phyloP scores from a whole-genome alignment of 495 filamentous ascomycete species.

The Penicillium fimorum region DNA sequence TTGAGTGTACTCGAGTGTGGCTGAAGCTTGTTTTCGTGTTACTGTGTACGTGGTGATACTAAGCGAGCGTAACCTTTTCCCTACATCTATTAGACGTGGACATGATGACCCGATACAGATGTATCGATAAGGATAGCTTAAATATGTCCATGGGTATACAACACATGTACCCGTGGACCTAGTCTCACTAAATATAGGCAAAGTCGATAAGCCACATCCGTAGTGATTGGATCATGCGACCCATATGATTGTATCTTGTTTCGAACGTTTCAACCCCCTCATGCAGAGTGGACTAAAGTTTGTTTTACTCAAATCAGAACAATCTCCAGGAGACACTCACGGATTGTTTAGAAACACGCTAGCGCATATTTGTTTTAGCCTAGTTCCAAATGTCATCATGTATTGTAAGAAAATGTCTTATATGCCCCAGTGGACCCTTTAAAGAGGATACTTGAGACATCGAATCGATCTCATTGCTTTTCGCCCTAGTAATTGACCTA shows the following conservation, averaged over 20 bases:
- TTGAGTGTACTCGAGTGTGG: neutral
- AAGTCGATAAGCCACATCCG: neutral
- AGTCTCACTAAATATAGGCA: slow-evolving; percentile 3
- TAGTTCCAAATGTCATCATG: neutral
- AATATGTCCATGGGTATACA: neutral
- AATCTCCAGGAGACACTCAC: neutral
- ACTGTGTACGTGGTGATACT: neutral
- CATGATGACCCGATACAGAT: neutral
- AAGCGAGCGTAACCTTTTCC: neutral
- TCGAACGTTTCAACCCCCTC: neutral
- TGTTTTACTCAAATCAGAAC: neutral
- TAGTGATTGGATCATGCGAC: neutral
- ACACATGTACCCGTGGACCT: neutral
- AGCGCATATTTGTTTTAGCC: neutral
- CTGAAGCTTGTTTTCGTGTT: slow-evolving; percentile 1
- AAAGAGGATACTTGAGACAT: neutral
- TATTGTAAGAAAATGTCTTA: slow-evolving; percentile 2
- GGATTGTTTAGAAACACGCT: neutral
- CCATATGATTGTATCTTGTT: neutral
- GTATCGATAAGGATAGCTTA: neutral
- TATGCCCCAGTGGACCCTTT: neutral
- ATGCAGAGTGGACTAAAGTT: neutral
- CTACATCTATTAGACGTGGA: neutral
- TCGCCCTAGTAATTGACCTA: neutral
- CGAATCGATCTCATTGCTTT: neutral